Conservation (phyloP, 805 yeast species). For the Wickerhamomyces alni region DNA sequence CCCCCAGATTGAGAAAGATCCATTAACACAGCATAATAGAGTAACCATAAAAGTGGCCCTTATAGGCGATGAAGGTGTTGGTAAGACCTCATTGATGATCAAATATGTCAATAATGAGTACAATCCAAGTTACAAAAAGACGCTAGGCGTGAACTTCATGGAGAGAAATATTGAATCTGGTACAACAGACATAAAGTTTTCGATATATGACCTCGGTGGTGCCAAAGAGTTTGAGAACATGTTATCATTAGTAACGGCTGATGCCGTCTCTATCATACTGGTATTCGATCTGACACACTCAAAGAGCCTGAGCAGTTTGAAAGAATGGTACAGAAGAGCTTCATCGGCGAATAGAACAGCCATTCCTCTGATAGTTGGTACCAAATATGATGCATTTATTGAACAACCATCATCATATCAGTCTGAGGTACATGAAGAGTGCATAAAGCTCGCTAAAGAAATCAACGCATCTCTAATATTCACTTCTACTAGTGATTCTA, state of each 20-base stretch:
- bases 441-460: conserved; percentile 78
- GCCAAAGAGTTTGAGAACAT: conserved; percentile 91
- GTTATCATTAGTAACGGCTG: conserved; percentile 89
- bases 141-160: conserved; percentile 93
- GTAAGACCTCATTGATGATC: conserved; percentile 94
- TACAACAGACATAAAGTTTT: conserved; percentile 82
- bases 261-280: conserved; percentile 86
- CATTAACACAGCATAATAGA: conserved; percentile 5
- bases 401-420: conserved; percentile 78
- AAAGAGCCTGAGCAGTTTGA: conserved; percentile 77
- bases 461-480: conserved; percentile 83
- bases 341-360: conserved; percentile 87
- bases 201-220: conserved; percentile 96
- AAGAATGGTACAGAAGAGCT: conserved; percentile 93
- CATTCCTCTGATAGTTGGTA: conserved; percentile 86
- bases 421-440: conserved; percentile 73
- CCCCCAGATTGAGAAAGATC: no score
- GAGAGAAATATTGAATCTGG: conserved; percentile 81
- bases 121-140: conserved; percentile 88
- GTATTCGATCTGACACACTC: conserved; percentile 87
- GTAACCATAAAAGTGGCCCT: conserved; percentile 84
- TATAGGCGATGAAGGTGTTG: conserved; percentile 93
- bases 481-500: conserved; percentile 87
- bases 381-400: conserved; percentile 85
- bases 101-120: conserved; percentile 94